Percentiles rank a stretch among this genome's conserved stretches.
phyloP scores from a whole-genome alignment of 192 early-diverging fungal genomes.

The Rhizoclosmatium globosum region DNA sequence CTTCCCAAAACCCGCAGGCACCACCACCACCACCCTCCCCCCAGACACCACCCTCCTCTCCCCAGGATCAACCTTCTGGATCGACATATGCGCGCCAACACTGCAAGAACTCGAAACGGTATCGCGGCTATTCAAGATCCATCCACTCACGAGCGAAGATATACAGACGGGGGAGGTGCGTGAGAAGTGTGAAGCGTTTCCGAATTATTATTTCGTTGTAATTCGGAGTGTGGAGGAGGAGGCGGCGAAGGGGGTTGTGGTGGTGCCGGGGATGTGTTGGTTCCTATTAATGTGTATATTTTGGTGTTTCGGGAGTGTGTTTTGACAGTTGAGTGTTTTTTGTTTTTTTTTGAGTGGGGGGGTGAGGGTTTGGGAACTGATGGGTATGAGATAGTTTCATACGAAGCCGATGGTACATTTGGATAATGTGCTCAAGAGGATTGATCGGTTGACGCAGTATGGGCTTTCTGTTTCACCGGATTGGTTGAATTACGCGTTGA shows the following conservation, averaged over 20 bases:
- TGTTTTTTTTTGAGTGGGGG: neutral
- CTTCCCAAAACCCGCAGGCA: constrained; percentile 16
- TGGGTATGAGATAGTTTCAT: constrained; percentile 71
- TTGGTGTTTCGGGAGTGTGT: constrained; percentile 63
- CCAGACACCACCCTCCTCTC: too few species aligned
- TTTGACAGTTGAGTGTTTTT: constrained; percentile 49
- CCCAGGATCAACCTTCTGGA: constrained; percentile 48
- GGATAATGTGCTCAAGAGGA: constrained; percentile 81
- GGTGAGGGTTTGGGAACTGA: neutral
- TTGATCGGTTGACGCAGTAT: constrained; percentile 83
- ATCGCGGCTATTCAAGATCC: constrained; percentile 72
- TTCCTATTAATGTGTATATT: constrained; percentile 62
- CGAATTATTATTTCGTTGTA: constrained; percentile 90
- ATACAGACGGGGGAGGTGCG: constrained; percentile 82
- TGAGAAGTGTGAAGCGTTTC: constrained; percentile 93
- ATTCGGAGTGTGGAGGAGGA: constrained; percentile 65
- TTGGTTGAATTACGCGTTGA: constrained; percentile 94
- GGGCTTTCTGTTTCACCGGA: constrained; percentile 70
- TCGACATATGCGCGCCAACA: constrained; percentile 54
- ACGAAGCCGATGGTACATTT: constrained; percentile 77
- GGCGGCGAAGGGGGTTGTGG: neutral
- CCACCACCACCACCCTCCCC: neutral
- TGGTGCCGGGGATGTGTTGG: constrained; percentile 46
- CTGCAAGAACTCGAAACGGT: constrained; percentile 47
- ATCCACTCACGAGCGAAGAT: constrained; percentile 91